These are phyloP conservation scores for Gossypium raimondii DNA, from an alignment of 345 rosid genomes.

Conservation along the genomic window DNA sequence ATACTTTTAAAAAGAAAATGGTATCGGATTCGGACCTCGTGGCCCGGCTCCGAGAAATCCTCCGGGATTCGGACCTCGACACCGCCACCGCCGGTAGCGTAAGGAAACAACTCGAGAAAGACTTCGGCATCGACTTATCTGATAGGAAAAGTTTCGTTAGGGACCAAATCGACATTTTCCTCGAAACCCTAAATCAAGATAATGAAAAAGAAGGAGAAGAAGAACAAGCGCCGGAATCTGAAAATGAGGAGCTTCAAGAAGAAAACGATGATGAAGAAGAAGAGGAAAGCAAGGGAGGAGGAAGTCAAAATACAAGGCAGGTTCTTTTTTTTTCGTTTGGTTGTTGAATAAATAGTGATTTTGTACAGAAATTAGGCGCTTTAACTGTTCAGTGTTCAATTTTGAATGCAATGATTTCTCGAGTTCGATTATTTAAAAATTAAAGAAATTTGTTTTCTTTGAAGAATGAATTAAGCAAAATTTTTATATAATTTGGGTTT, in stretches of 20 bases:
- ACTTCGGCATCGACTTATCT: conserved; percentile 59
- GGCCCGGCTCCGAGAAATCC: conserved; percentile 67
- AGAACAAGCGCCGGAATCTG: conserved; percentile 19
- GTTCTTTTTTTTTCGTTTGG: neutral
- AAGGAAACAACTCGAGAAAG: conserved; percentile 63
- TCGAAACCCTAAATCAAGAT: conserved; percentile 34
- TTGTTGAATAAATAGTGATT: neutral
- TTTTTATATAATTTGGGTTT: neutral
- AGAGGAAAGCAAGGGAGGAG: conserved; percentile 29
- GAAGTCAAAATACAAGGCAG: conserved; percentile 31
- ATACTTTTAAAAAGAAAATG: conserved; percentile 24
- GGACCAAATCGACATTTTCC: conserved; percentile 66
- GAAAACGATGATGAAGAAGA: neutral
- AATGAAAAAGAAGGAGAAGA: conserved; percentile 9
- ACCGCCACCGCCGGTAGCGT: conserved; percentile 68
- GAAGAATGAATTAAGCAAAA: neutral
- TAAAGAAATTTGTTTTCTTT: neutral
- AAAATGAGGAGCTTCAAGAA: conserved; percentile 14
- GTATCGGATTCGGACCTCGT: conserved; percentile 67
- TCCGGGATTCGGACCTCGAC: conserved; percentile 63
- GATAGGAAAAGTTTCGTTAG: conserved; percentile 55
- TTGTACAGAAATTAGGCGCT: neutral
- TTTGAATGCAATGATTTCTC: neutral
- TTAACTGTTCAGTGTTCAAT: neutral
- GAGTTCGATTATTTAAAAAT: neutral